Percentiles rank a stretch among this genome's conserved stretches.
Evolutionary conservation across 176 grass and related monocot species (phyloP).

Genomic region (Cenchrus purpureus): DNA sequence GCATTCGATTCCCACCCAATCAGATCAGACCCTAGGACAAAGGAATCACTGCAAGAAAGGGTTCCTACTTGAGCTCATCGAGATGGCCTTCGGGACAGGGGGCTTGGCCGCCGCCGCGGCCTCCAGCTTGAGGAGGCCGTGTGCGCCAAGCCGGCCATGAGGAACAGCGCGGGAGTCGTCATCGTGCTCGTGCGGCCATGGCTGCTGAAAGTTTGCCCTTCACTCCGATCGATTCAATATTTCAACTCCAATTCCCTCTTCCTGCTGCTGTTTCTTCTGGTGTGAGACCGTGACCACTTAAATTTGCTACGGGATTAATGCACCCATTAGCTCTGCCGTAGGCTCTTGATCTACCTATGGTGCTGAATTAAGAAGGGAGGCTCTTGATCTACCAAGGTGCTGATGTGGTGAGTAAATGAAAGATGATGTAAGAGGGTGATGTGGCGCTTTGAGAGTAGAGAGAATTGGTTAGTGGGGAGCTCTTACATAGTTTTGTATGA

Average conservation of each 20-base stretch:
- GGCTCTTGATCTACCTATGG: too few relatives aligned
- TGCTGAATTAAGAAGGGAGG: too few relatives aligned
- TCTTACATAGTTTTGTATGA: too few relatives aligned
- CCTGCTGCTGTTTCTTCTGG: background rate
- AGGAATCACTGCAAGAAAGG: background rate
- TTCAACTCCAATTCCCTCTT: background rate
- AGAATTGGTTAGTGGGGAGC: too few relatives aligned
- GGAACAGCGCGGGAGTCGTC: constrained; percentile 42
- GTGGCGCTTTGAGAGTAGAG: too few relatives aligned
- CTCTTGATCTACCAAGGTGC: too few relatives aligned
- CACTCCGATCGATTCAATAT: background rate
- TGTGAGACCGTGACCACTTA: background rate
- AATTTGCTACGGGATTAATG: background rate
- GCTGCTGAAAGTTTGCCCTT: constrained; percentile 6
- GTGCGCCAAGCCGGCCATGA: constrained; percentile 34
- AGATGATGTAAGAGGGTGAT: too few relatives aligned
- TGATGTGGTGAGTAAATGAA: too few relatives aligned
- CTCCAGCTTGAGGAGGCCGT: constrained; percentile 35
- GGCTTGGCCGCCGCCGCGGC: constrained; percentile 39
- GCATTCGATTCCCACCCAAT: background rate
- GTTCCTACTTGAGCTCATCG: constrained; percentile 43
- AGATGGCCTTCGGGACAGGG: constrained; percentile 66
- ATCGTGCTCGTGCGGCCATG: constrained; percentile 51
- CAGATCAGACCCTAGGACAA: background rate
- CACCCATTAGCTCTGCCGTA: too few relatives aligned